These are phyloP conservation scores for Scleroderma citrinum DNA, from an alignment of 768 basidiomycete genomes.

Conservation along the genomic window DNA sequence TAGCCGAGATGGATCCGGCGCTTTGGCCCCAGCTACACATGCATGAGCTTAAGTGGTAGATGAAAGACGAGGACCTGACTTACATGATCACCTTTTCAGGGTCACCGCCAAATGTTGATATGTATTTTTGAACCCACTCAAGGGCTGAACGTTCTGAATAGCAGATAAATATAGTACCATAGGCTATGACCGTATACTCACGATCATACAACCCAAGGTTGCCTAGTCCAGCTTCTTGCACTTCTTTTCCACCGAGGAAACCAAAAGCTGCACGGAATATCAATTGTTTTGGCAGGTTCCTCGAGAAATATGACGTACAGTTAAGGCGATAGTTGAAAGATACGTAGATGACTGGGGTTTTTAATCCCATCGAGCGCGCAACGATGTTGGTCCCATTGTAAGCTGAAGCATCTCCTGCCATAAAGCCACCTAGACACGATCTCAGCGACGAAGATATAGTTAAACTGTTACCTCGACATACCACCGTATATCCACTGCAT, in stretches of 20 bases:
- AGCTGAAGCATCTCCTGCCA: slow-evolving; percentile 9
- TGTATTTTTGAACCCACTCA: slow-evolving; percentile 39
- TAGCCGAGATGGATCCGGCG: too few relatives aligned
- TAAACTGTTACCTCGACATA: neutral
- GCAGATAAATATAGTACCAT: neutral
- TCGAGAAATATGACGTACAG: slow-evolving; percentile 5
- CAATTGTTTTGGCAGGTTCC: neutral
- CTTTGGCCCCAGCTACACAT: slow-evolving; percentile 8
- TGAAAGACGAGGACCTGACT: neutral
- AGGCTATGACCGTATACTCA: slow-evolving; percentile 1
- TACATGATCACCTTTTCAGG: slow-evolving; percentile 25
- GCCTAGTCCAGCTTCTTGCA: slow-evolving; percentile 18
- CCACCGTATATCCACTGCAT: slow-evolving; percentile 10
- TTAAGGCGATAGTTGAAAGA: slow-evolving; percentile 19
- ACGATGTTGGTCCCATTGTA: slow-evolving; percentile 16
- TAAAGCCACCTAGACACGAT: slow-evolving; percentile 8
- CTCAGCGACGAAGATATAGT: neutral
- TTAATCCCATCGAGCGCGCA: slow-evolving; percentile 13
- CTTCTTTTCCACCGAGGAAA: slow-evolving; percentile 24
- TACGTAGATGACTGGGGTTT: slow-evolving; percentile 15
- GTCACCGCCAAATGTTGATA: slow-evolving; percentile 37
- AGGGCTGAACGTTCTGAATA: slow-evolving; percentile 30
- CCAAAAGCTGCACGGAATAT: slow-evolving; percentile 16
- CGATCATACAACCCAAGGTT: slow-evolving; percentile 38
- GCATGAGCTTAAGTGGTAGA: neutral